Base-by-base conservation (phyloP, 192 early-diverging fungal genomes). In the Rhizoclosmatium globosum region DNA sequence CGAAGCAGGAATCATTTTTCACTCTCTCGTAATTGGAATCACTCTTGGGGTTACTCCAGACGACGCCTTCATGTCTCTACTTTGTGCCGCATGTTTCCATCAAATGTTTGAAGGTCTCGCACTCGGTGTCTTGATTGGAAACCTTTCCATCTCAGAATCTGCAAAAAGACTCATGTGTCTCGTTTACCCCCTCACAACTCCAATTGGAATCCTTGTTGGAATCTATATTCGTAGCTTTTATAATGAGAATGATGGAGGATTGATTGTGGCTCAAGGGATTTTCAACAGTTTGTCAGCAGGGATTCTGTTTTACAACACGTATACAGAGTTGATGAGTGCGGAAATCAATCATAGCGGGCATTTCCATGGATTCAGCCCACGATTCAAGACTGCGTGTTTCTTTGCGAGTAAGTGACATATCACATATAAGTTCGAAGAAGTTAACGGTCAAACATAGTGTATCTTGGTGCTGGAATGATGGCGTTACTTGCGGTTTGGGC, bases 231-330 rank as follows among this genome's bases (percentile, higher is more conserved):
- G 53, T 15, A 56, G 19, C 53, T 56, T 56, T 56, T 56, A 56
- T 56, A 56, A 56, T n/a, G 53, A 9, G 53, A 56, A 56, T 56
- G 53, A 56, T 56, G 11, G 11, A 9, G 72, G 84, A 0, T 80
- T 91, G 2, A 80, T 96, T 39, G 64, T 94, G 31, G 80, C 88
- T 13, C 91, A 94, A 76, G 95, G 93, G 4, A 87, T 94, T n/a
- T 84, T 96, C 38, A 92, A 96, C 70, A 81, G 90, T 2, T 57
- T 95, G 44, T 94, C 93, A 3, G 91, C 94, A 0, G 94, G 94
- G 11, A 95, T 95, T 39, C 79, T 96, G 19, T 83, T 96, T 31
- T 95, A 95, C 82, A 93, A 87, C 64, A 90, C 93, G 1, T 83
- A 93, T 47, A 92, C 92, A 31, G 91, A 94, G 61, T 79, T 96